phyloP scores from a whole-genome alignment of 2,329 filamentous ascomycete species.

The Claviceps arundinis region DNA sequence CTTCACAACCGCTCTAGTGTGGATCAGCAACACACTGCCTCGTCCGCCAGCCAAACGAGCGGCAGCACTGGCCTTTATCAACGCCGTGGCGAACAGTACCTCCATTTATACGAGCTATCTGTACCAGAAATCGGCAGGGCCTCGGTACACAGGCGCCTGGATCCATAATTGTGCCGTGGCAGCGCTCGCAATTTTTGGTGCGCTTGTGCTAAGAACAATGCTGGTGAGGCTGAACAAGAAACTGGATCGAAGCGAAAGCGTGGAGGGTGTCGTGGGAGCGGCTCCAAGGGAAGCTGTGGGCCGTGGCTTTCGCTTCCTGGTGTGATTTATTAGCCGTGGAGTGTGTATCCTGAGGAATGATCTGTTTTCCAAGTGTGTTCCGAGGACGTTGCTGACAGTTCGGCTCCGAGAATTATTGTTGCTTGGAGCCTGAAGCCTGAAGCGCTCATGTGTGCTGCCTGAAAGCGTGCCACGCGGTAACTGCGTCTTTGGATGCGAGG shows the following conservation, averaged over 20 bases:
- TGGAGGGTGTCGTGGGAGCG: slow-evolving; percentile 40
- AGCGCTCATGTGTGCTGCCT: too few relatives aligned
- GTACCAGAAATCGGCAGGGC: slow-evolving; percentile 39
- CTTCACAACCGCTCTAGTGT: slow-evolving; percentile 56
- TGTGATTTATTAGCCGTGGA: slow-evolving; percentile 20
- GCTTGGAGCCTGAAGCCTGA: too few relatives aligned
- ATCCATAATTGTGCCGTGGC: slow-evolving; percentile 54
- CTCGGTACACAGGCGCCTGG: slow-evolving; percentile 44
- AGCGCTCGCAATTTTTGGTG: slow-evolving; percentile 49
- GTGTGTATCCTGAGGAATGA: too few relatives aligned
- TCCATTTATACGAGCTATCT: slow-evolving; percentile 60
- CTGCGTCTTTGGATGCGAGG: too few relatives aligned
- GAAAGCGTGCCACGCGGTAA: too few relatives aligned
- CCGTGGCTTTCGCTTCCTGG: slow-evolving; percentile 53
- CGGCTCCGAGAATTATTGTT: too few relatives aligned
- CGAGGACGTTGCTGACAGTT: too few relatives aligned
- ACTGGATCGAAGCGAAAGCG: slow-evolving; percentile 48
- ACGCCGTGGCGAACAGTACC: slow-evolving; percentile 41
- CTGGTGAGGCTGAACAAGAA: slow-evolving; percentile 55
- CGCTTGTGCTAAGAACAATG: slow-evolving; percentile 48
- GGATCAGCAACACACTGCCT: slow-evolving; percentile 65
- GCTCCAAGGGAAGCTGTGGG: slow-evolving; percentile 40
- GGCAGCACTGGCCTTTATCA: slow-evolving; percentile 61
- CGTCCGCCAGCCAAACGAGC: slow-evolving; percentile 61
- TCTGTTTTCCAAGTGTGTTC: too few relatives aligned